Percentiles rank a stretch among this genome's conserved stretches.
phyloP scores from a whole-genome alignment of 163 green algal genomes.

The Botryococcus braunii region DNA sequence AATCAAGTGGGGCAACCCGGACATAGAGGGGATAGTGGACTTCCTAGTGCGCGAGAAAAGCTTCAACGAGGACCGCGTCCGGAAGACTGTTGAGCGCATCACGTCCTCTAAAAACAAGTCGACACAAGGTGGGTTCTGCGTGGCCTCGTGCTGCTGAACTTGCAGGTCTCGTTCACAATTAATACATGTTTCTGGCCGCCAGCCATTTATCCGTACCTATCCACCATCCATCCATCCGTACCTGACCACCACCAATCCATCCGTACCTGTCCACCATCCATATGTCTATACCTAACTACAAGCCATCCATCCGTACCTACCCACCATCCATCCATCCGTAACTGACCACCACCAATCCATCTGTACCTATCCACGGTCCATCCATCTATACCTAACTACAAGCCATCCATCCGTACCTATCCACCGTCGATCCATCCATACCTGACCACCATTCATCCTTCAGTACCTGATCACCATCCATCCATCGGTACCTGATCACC shows the following conservation, averaged over 20 bases:
- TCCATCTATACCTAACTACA: background rate
- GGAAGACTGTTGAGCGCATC: slow-evolving; percentile 55
- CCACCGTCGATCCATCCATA: too few species aligned
- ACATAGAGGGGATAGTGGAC: slow-evolving; percentile 65
- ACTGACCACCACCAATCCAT: background rate
- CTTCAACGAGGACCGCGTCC: slow-evolving; percentile 80
- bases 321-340: too few species aligned
- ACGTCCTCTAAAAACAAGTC: slow-evolving; percentile 63
- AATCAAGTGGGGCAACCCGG: slow-evolving; percentile 81
- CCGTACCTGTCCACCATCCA: background rate
- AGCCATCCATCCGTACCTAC: background rate
- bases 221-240: too few species aligned
- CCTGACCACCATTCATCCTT: background rate
- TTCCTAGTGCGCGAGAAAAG: slow-evolving; percentile 74
- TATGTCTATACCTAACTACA: background rate
- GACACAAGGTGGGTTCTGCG: slow-evolving; percentile 44
- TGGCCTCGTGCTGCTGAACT: background rate
- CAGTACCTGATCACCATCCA: background rate
- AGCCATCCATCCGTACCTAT: background rate
- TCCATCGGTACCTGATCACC: background rate
- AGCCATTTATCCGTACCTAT: background rate
- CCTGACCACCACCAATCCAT: background rate
- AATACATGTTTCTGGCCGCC: background rate
- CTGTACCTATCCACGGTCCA: background rate
- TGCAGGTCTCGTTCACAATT: background rate